These are phyloP conservation scores for Arthrobotrys sinensis DNA, from an alignment of 2,329 filamentous ascomycete species.

Conservation along the genomic window DNA sequence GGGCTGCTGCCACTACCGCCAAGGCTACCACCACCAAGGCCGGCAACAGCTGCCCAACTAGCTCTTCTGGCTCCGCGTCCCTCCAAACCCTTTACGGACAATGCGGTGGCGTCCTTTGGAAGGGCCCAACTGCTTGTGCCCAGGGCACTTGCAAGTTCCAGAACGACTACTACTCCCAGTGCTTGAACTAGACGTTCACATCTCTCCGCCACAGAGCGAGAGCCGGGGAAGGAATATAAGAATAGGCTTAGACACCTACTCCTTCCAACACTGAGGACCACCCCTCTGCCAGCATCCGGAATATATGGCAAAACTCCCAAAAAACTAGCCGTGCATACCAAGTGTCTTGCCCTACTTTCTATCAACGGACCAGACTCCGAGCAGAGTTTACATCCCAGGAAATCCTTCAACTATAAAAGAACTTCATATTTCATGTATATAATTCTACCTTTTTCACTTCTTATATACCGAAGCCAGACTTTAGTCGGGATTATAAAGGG, in stretches of 20 bases:
- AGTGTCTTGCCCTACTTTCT: constrained; percentile 36
- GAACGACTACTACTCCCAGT: constrained; percentile 71
- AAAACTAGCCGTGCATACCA: constrained; percentile 13
- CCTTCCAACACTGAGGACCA: constrained; percentile 14
- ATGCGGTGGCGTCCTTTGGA: constrained; percentile 69
- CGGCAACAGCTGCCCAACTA: constrained; percentile 24
- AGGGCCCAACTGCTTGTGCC: constrained; percentile 68
- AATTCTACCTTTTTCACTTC: constrained; percentile 11
- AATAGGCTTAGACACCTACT: neutral
- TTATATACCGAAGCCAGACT: constrained; percentile 32
- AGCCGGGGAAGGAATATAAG: constrained; percentile 17
- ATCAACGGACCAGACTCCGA: neutral
- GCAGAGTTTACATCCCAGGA: neutral
- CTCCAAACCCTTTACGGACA: constrained; percentile 66
- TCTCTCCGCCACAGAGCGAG: constrained; percentile 22
- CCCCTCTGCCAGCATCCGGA: neutral
- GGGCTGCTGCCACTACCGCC: constrained; percentile 24
- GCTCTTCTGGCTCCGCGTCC: constrained; percentile 27
- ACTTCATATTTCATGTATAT: constrained; percentile 54
- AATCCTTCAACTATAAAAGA: neutral
- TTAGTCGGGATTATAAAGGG: constrained; percentile 18
- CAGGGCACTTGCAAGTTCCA: constrained; percentile 68
- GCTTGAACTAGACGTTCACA: constrained; percentile 63
- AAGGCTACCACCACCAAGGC: constrained; percentile 6
- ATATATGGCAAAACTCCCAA: constrained; percentile 14